A percentile compares a stretch with the other conserved stretches of the same genome.
These are phyloP conservation scores for Paralagenidium karlingii DNA, from an alignment of 352 stramenopile genomes.

Conservation along the genomic window DNA sequence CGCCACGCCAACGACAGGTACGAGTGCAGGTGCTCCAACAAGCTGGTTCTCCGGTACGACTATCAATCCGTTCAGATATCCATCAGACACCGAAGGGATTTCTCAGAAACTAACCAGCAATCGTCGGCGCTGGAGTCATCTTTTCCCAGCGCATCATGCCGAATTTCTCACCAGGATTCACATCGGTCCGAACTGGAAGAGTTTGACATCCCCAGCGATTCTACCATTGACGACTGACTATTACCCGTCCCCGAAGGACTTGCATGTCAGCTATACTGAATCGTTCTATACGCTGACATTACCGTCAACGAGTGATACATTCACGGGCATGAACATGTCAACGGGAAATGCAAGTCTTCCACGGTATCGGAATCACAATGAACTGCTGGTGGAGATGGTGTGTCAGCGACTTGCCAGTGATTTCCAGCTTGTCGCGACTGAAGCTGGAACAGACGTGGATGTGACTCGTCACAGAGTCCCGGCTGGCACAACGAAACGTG, in stretches of 20 bases:
- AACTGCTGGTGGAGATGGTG: slow-evolving; percentile 74
- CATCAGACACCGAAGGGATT: too few relatives aligned
- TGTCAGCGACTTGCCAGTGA: slow-evolving; percentile 61
- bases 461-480: background rate
- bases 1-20: too few relatives aligned
- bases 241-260: slow-evolving; percentile 56
- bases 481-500: slow-evolving; percentile 9
- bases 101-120: slow-evolving; percentile 59
- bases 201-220: slow-evolving; percentile 90
- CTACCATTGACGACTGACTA: slow-evolving; percentile 85
- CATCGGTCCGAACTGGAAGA: slow-evolving; percentile 94
- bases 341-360: slow-evolving; percentile 25
- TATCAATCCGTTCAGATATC: too few relatives aligned
- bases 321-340: background rate
- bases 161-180: slow-evolving; percentile 29
- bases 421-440: slow-evolving; percentile 62
- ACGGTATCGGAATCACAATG: slow-evolving; percentile 45
- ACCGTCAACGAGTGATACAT: slow-evolving; percentile 42
- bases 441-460: slow-evolving; percentile 6
- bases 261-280: slow-evolving; percentile 50
- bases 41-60: too few relatives aligned
- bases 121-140: slow-evolving; percentile 90
- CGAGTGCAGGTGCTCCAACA: too few relatives aligned
- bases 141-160: slow-evolving; percentile 80
- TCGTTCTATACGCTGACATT: slow-evolving; percentile 76